Base-by-base conservation (phyloP, 345 rosid species). In the Brassica incana region DNA sequence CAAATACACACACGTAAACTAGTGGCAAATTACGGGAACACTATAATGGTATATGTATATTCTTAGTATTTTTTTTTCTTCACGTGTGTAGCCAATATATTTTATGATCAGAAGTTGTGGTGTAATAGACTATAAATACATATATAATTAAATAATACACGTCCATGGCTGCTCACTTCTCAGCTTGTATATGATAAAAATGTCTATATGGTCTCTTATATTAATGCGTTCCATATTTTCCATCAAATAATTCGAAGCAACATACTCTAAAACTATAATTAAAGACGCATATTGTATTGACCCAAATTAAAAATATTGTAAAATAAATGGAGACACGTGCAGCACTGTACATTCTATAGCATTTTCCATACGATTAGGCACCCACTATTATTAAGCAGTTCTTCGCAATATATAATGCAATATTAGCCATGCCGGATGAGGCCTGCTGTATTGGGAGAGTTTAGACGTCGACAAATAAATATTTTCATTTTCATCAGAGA, bases 141-240 rank as follows among this genome's bases (percentile, higher is more conserved):
- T 54, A 54, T 54, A 54, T 16, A 54, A 6, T 54, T 54, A 54
- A 6, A 2, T 54, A 54, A 54, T 54, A 23, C 81, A 71, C 80
- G 76, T 77, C 65, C 69, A 36, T 65, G 69, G 58, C 48, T 43
- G 69, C 69, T 15, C 6, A 9, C 48, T 43, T 61, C 61, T n/a
- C 35, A 1, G 7, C 38, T 67, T 36, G 52, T n/a, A 23, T 35
- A 66, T 14, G 15, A 27, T 56, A 6, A 67, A 56, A 60, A 67
- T 36, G 43, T 58, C n/a, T 6, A 68, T 2, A 59, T 6, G 66
- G 67, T 62, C 67, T 62, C 25, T 7, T 56, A 56, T 23, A 9
- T 59, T 23, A 59, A 59, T 59, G 64, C 64, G 9, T 61, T 27
- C 14, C 15, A 11, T 65, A 8, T 50, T 32, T 65, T 15, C 25